Base-by-base conservation (phyloP, 2,329 filamentous ascomycete genomes). In the Penicillium sp. region DNA sequence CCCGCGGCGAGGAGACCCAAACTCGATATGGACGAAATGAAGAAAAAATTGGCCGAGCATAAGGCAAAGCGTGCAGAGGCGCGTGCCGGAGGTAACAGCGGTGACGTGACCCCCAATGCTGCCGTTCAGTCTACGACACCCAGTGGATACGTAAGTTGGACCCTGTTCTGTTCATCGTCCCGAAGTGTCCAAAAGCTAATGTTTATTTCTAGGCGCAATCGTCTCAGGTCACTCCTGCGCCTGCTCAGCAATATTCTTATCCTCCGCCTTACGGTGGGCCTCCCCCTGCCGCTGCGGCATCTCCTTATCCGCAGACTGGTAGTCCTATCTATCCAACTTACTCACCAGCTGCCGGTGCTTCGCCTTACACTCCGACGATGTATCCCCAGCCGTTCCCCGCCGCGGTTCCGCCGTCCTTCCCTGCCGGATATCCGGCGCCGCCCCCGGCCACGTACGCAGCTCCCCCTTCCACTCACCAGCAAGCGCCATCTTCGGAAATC, bases 41-140 rank as follows among this genome's bases (percentile, higher is more conserved):
- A 92, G 76, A 83, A 84, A 71, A 80, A 90, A 44, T 72, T 95
- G 50, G 88, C 87, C 8, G 88, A 88, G 61, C 88, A 88, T 66
- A 86, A 86, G 58, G 84, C 84, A 5, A 83, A 82, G 64, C 79
- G 73, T 50, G 82, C 81, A 14, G 80, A 85, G 44, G 79, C 80
- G 58, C 77, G 78, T 25, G 75, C 76, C n/a, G 79, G 74, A 52
- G 72, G 72, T 9, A 77, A 75, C 50, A 82, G 76, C 64, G 80
- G 80, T 40, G 81, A 80, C 54, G 79, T 75, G 39, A 82, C 82
- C 1, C 80, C 81, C 8, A 67, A 74, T 50, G 72, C 70, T 31
- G 74, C 75, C 12, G 74, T 72, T 19, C 68, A 71, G 40, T 74
- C 76, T 54, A 75, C 77, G 49, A 81, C 64, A 43, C 76, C 80